phyloP scores from a whole-genome alignment of 305 asterid genomes.

The Fraxinus greggii region DNA sequence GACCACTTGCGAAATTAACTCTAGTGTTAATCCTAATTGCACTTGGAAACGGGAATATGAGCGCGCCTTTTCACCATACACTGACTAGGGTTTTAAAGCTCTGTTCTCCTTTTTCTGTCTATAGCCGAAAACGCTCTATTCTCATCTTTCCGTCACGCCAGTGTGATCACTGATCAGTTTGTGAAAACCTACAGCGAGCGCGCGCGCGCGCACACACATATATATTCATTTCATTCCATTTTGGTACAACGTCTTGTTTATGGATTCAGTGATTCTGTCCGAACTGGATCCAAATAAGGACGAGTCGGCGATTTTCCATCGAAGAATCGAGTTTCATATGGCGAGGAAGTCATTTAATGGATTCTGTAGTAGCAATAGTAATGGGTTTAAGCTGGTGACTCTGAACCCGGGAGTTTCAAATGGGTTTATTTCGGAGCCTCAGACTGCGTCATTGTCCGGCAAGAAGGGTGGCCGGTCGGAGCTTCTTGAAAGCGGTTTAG shows the following conservation, averaged over 20 bases:
- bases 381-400: slow-evolving; percentile 76
- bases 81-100: background rate
- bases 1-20: background rate
- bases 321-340: slow-evolving; percentile 71
- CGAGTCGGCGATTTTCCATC: slow-evolving; percentile 37
- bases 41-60: background rate
- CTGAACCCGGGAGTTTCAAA: slow-evolving; percentile 44
- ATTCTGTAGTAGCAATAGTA: slow-evolving; percentile 35
- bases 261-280: background rate
- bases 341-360: slow-evolving; percentile 62
- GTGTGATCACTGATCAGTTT: background rate
- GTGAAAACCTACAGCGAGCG: background rate
- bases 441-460: slow-evolving; percentile 23
- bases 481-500: slow-evolving; percentile 46
- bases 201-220: too few species aligned
- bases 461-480: slow-evolving; percentile 35
- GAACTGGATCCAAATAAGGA: background rate
- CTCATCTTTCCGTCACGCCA: background rate
- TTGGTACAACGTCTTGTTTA: background rate
- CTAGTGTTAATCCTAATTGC: background rate
- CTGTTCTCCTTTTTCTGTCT: background rate
- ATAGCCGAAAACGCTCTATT: background rate
- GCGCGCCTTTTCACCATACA: background rate
- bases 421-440: slow-evolving; percentile 30
- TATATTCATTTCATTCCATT: background rate